Evolutionary conservation across 208 protist genomes (phyloP), one percentile per base, ranked within the genome.

Genomic region (Trypanosoma melophagium): DNA sequence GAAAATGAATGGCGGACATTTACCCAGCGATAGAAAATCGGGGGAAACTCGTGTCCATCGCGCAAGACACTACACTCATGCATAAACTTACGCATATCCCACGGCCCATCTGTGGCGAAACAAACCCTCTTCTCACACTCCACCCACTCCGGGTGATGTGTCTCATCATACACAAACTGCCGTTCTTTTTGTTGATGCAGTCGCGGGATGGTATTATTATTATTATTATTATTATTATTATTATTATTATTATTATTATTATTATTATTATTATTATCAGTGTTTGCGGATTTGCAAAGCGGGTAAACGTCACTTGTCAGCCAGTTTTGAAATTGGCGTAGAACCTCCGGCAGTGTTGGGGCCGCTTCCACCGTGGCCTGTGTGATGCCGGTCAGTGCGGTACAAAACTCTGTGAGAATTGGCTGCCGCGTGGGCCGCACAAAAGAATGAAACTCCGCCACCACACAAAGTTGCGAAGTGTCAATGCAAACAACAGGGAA

Each of bases 331-430:
- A 96, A 94, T 25, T 57, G 54, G 45, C 25, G 47, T 50, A 97
- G 56, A 5, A 95, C 93, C 0, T 62, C 78, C 0, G 78, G 77
- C 25, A 96, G 71, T 45, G 86, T 63, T 31, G 84, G 78, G 1
- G 89, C 87, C 8, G 67, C 64, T 67, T 98, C 94, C 3, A 98
- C 91, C 64, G 74, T 63, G 35, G 71, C 87, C 82, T 99, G 96
- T 55, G 87, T 90, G 68, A 99, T 99, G 57, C 97, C 97, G 0
- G 97, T 99, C 13, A 99, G 81, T 63, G 93, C 69, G 0, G 77
- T 96, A 82, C 97, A 99, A 67, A 99, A 99, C 5, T 47, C 12
- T 0, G 89, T 97, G 16, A 99, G 79, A 38, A 60, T 67, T 1
- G 90, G 81, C 55, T 97, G 80, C 9, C 65, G 54, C 3, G 83